These are phyloP conservation scores for Colletotrichum simmondsii DNA, from an alignment of 2,329 filamentous ascomycete species.

Conservation along the genomic window DNA sequence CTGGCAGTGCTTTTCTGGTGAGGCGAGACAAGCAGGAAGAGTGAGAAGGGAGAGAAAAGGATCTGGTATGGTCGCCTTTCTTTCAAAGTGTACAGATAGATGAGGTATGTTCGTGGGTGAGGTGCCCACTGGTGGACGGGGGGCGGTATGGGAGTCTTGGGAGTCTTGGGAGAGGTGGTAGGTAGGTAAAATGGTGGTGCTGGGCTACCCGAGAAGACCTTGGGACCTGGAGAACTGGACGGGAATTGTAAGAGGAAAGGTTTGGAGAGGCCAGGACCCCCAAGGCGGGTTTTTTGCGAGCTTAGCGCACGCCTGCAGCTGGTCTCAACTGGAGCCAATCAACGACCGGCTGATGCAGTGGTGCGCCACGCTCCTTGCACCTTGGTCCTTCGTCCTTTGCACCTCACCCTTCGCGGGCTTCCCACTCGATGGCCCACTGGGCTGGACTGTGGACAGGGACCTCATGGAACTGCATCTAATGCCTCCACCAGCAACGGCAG, in stretches of 20 bases:
- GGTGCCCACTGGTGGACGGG: neutral
- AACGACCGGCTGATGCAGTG: slow-evolving; percentile 37
- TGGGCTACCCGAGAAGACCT: neutral
- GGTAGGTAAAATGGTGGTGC: neutral
- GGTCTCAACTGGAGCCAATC: slow-evolving; percentile 44
- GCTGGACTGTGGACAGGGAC: slow-evolving; percentile 24
- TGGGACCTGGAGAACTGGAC: neutral
- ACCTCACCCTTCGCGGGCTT: too few species aligned
- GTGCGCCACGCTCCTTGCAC: slow-evolving; percentile 41
- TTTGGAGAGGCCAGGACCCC: slow-evolving; percentile 24
- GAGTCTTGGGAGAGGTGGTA: neutral
- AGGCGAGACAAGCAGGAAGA: neutral
- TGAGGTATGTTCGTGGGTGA: neutral
- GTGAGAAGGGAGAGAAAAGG: neutral
- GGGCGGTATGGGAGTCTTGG: neutral
- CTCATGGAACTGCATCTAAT: slow-evolving; percentile 9
- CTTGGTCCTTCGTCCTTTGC: slow-evolving; percentile 1
- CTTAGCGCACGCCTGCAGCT: slow-evolving; percentile 40
- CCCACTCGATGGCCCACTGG: slow-evolving; percentile 17
- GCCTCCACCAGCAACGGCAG: neutral
- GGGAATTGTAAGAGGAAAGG: slow-evolving; percentile 33
- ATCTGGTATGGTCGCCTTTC: neutral
- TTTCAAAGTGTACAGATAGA: neutral
- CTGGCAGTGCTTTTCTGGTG: slow-evolving; percentile 5
- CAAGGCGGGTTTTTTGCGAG: slow-evolving; percentile 43